Percentiles rank a stretch among this genome's conserved stretches.
Evolutionary conservation across 2,329 filamentous ascomycete species (phyloP).

Genomic region (Lecanicillium sp.): DNA sequence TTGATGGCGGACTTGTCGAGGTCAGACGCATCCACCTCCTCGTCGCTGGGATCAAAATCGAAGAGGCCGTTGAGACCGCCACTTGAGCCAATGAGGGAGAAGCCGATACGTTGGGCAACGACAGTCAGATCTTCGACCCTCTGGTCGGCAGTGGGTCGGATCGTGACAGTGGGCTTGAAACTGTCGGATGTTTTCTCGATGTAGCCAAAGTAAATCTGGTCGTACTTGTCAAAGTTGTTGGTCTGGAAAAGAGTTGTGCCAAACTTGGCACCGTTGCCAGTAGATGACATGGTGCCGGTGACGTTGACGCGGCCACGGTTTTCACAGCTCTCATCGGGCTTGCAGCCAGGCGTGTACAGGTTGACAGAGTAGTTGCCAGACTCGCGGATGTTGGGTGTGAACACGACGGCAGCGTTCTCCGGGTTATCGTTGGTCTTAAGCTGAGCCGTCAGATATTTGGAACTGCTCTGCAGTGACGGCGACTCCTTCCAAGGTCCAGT

Average conservation of each 20-base stretch:
- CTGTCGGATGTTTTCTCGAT: conserved; percentile 66
- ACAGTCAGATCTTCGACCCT: conserved; percentile 56
- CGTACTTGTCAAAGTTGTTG: conserved; percentile 95
- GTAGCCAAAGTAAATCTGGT: conserved; percentile 79
- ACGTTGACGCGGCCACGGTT: conserved; percentile 77
- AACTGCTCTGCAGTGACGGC: conserved; percentile 60
- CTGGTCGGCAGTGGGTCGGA: conserved; percentile 62
- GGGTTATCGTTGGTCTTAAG: conserved; percentile 49
- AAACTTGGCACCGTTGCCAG: conserved; percentile 38
- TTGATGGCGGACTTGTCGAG: conserved; percentile 70
- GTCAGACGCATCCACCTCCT: conserved; percentile 48
- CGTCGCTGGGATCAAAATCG: conserved; percentile 64
- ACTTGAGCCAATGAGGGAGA: conserved; percentile 64
- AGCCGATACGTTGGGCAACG: conserved; percentile 84
- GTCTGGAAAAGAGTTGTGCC: conserved; percentile 72
- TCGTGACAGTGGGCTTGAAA: conserved; percentile 74
- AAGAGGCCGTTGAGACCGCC: conserved; percentile 84
- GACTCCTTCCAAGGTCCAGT: conserved; percentile 70
- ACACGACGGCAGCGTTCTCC: conserved; percentile 62
- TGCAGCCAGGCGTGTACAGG: conserved; percentile 87
- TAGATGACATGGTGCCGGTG: conserved; percentile 59
- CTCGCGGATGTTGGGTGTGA: conserved; percentile 76
- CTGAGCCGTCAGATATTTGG: conserved; percentile 67
- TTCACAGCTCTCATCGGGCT: conserved; percentile 67
- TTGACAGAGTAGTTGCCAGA: conserved; percentile 88